A percentile compares a stretch with the other conserved stretches of the same genome.
Conservation (phyloP, 2,329 filamentous ascomycete species). For the Calonectria naviculata region DNA sequence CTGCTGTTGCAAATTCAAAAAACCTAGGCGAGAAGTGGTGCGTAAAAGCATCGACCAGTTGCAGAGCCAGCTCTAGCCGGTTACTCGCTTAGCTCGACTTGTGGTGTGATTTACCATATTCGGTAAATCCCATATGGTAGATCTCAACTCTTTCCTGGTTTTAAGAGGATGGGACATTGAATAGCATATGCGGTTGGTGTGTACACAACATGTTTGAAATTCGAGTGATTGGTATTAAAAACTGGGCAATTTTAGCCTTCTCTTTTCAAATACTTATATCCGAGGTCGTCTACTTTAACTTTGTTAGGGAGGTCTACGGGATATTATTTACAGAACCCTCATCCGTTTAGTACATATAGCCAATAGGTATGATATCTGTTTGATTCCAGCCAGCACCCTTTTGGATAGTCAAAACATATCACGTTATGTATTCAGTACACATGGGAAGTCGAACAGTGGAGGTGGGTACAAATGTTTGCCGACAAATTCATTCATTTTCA, state of each 20-base stretch:
- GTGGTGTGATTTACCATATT: neutral
- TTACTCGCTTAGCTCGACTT: neutral
- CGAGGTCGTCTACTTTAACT: neutral
- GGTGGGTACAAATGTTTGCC: no score
- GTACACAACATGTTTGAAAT: neutral
- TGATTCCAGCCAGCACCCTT: no score
- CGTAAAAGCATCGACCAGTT: neutral
- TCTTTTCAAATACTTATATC: neutral
- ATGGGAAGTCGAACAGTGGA: no score
- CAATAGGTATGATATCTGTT: no score
- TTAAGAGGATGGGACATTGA: neutral
- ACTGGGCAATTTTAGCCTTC: neutral
- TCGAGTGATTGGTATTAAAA: neutral
- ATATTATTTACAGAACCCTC: neutral
- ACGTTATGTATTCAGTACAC: no score
- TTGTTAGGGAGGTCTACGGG: neutral
- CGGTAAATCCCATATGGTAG: neutral
- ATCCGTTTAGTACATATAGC: neutral
- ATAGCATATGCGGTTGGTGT: no score
- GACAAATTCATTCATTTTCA: no score
- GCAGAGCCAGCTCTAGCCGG: neutral
- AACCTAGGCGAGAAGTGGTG: neutral
- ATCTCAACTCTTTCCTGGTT: neutral
- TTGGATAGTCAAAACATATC: no score
- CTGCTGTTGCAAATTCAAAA: neutral